phyloP scores from a whole-genome alignment of 352 stramenopile genomes.

The Achlya hypogyna region DNA sequence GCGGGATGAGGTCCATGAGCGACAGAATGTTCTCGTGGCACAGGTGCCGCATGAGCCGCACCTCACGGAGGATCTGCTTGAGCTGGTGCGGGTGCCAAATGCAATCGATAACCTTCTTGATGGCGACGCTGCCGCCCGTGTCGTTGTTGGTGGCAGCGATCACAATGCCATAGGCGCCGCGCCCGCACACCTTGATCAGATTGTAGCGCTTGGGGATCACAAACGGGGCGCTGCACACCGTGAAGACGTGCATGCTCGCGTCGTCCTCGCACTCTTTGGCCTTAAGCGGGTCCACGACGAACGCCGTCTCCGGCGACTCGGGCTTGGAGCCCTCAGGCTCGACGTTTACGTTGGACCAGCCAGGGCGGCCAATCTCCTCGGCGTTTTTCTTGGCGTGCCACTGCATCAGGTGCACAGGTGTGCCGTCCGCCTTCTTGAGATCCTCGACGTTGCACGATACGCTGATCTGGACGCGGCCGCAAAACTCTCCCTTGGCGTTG shows the following conservation, averaged over 20 bases:
- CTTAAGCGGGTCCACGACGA: conserved; percentile 34
- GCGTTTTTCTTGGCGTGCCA: conserved; percentile 62
- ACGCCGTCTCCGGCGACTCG: not conserved
- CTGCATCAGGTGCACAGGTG: conserved; percentile 27
- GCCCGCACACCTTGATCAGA: conserved; percentile 82
- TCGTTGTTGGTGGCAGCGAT: conserved; percentile 77
- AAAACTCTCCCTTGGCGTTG: conserved; percentile 80
- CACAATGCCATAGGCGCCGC: conserved; percentile 83
- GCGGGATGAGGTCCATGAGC: conserved; percentile 75
- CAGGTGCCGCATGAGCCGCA: conserved; percentile 76
- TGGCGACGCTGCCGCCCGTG: conserved; percentile 77
- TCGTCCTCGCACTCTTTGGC: conserved; percentile 67
- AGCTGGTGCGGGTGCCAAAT: conserved; percentile 85
- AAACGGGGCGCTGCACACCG: conserved; percentile 82
- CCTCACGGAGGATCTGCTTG: conserved; percentile 84
- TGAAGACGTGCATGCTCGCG: conserved; percentile 82
- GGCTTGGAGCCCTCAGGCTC: not conserved
- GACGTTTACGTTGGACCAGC: conserved; percentile 19
- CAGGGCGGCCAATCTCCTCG: conserved; percentile 13
- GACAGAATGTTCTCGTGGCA: conserved; percentile 79
- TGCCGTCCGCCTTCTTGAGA: conserved; percentile 24
- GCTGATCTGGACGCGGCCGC: conserved; percentile 69
- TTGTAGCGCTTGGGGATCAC: conserved; percentile 80
- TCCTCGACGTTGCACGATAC: conserved; percentile 42
- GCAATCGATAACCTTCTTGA: conserved; percentile 89